phyloP scores from a whole-genome alignment of 176 grass and related monocot species.

The Raddia distichophylla region DNA sequence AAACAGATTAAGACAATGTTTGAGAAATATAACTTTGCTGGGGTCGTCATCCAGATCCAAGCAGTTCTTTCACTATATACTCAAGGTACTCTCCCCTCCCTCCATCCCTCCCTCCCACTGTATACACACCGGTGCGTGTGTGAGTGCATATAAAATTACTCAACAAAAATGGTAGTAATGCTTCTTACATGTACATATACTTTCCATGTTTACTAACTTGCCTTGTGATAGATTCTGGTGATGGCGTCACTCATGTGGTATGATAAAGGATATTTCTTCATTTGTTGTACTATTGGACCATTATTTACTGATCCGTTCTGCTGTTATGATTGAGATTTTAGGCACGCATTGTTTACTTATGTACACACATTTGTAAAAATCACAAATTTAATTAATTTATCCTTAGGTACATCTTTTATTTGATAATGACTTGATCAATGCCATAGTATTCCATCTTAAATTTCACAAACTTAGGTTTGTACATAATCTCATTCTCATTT shows the following conservation, averaged over 20 bases:
- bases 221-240: conserved; percentile 94
- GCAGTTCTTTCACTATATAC: conserved; percentile 96
- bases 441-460: background rate
- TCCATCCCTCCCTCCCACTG: conserved; percentile 5
- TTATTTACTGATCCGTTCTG: background rate
- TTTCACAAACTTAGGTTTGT: conserved; percentile 9
- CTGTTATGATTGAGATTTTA: background rate
- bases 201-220: conserved; percentile 85
- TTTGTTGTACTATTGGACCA: background rate
- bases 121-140: conserved; percentile 1
- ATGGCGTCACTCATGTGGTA: conserved; percentile 99
- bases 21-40: conserved; percentile 94
- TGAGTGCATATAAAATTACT: background rate
- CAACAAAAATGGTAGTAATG: conserved; percentile 26
- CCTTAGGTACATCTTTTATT: conserved; percentile 1
- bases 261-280: conserved; percentile 31
- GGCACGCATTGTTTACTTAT: background rate
- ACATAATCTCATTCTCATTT: background rate
- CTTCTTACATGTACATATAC: conserved; percentile 29
- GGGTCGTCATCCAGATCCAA: conserved; percentile 96
- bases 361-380: background rate
- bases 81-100: conserved; percentile 58
- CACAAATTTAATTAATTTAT: conserved; percentile 1
- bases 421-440: background rate
- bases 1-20: conserved; percentile 95